Evolutionary conservation across 2,329 filamentous ascomycete species (phyloP).

Genomic region (Paecilomyces fulvus): DNA sequence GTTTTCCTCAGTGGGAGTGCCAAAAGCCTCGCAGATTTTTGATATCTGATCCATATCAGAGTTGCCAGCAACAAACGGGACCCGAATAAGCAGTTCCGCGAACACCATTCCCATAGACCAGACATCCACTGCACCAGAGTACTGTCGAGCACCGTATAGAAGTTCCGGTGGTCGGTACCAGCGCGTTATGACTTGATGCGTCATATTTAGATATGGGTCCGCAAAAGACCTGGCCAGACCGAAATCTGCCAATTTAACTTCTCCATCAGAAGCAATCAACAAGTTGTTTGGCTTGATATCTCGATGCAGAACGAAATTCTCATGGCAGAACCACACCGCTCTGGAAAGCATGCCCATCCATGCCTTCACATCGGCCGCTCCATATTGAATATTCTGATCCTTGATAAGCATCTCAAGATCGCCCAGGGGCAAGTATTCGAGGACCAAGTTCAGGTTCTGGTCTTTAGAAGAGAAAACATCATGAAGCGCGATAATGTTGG

Average conservation of each 20-base stretch:
- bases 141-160: constrained; percentile 81
- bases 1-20: constrained; percentile 85
- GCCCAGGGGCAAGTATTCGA: constrained; percentile 88
- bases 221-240: constrained; percentile 84
- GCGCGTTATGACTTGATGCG: constrained; percentile 85
- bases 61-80: constrained; percentile 74
- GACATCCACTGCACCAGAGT: constrained; percentile 82
- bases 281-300: constrained; percentile 99
- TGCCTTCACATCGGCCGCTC: constrained; percentile 83
- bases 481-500: constrained; percentile 88
- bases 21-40: constrained; percentile 75
- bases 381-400: constrained; percentile 75
- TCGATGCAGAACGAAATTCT: constrained; percentile 85
- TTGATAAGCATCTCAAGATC: constrained; percentile 93
- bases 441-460: constrained; percentile 90
- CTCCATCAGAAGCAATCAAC: constrained; percentile 84
- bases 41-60: constrained; percentile 80
- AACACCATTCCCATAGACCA: constrained; percentile 94
- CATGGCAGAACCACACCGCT: constrained; percentile 93
- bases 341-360: constrained; percentile 98
- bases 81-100: constrained; percentile 76
- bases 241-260: constrained; percentile 95
- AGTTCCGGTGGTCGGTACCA: constrained; percentile 96
- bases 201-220: constrained; percentile 84
- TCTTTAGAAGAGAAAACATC: constrained; percentile 94